Conservation (phyloP, 495 filamentous ascomycete genomes). For the Talaromyces nanjingensis region DNA sequence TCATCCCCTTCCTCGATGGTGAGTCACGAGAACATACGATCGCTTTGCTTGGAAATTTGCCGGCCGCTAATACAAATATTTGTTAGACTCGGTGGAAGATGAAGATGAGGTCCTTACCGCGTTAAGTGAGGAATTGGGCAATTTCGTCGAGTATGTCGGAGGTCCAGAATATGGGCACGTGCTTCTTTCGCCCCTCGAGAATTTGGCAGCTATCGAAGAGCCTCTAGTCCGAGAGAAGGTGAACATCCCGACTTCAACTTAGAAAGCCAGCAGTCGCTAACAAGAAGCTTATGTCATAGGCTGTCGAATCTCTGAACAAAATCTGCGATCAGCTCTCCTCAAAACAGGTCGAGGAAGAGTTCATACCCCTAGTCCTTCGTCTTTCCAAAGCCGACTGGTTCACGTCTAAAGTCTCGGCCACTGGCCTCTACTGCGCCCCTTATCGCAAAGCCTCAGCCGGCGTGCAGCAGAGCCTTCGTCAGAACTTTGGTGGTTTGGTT, state of each 20-base stretch:
- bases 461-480: conserved; percentile 82
- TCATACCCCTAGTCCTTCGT: conserved; percentile 87
- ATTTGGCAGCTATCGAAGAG: conserved; percentile 96
- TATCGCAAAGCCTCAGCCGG: conserved; percentile 79
- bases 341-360: conserved; percentile 90
- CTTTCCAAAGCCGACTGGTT: conserved; percentile 99
- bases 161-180: conserved; percentile 92
- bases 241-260: conserved; percentile 10
- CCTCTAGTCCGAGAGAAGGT: conserved; percentile 97
- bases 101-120: conserved; percentile 98
- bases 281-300: conserved; percentile 44
- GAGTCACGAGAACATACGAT: conserved; percentile 20
- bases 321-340: conserved; percentile 87
- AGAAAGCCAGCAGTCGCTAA: conserved; percentile 8
- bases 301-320: conserved; percentile 98
- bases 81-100: conserved; percentile 90
- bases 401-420: conserved; percentile 96
- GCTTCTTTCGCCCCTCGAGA: conserved; percentile 93
- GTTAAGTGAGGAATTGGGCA: conserved; percentile 89
- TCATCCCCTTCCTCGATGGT: conserved; percentile 99
- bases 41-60: not conserved
- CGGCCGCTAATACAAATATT: conserved; percentile 8
- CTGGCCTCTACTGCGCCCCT: conserved; percentile 85
- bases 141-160: conserved; percentile 95
- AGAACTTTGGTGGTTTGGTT: conserved; percentile 85